Percentiles rank a stretch among this genome's conserved stretches.
Evolutionary conservation across 78 protist genomes (phyloP).

Genomic region (Chrysochromulina parva): DNA sequence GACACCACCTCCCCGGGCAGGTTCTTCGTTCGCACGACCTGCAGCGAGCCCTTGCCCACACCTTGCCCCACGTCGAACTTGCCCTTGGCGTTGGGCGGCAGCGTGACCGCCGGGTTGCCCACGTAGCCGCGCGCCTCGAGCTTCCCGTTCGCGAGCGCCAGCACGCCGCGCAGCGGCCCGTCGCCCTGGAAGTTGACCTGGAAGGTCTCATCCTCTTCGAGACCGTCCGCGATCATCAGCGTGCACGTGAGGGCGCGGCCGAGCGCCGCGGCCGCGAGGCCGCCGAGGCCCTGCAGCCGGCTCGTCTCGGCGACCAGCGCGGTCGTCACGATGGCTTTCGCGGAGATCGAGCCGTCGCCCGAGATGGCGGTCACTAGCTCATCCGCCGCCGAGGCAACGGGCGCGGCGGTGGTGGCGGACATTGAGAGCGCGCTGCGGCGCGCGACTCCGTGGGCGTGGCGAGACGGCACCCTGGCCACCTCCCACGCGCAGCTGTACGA

Average conservation of each 20-base stretch:
- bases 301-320: not conserved
- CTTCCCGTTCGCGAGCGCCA: not conserved
- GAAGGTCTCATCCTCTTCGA: not conserved
- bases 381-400: not conserved
- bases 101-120: not conserved
- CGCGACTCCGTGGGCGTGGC: too few relatives aligned
- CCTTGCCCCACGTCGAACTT: slow-evolving; percentile 8
- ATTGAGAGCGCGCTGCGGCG: too few relatives aligned
- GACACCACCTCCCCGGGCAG: not conserved
- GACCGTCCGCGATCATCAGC: not conserved
- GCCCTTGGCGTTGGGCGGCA: not conserved
- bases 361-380: not conserved
- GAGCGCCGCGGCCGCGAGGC: slow-evolving; percentile 16
- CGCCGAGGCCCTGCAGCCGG: not conserved
- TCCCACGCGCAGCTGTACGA: too few relatives aligned
- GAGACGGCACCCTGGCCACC: too few relatives aligned
- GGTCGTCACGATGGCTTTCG: not conserved
- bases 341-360: not conserved
- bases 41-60: not conserved
- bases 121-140: slow-evolving; percentile 16
- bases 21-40: slow-evolving; percentile 1
- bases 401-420: too few relatives aligned
- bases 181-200: slow-evolving; percentile 5
- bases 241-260: slow-evolving; percentile 6
- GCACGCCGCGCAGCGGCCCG: slow-evolving; percentile 15